These are phyloP conservation scores for Fomitopsis pinicola DNA, from an alignment of 1,284 basidiomycete species.

Conservation along the genomic window DNA sequence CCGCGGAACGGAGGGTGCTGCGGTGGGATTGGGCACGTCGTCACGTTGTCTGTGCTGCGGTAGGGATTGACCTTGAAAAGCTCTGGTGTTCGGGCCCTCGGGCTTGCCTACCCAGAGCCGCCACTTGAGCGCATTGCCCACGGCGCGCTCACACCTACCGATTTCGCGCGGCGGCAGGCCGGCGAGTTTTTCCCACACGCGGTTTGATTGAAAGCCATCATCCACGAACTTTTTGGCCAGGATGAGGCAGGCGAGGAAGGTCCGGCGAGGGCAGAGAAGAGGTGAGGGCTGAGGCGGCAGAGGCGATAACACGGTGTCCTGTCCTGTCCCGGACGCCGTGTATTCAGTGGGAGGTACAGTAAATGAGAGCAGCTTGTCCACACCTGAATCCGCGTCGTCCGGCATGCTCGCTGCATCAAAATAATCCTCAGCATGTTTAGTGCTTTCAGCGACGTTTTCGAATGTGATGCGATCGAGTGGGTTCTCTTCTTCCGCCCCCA, in stretches of 20 bases:
- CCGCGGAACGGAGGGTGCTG: background rate
- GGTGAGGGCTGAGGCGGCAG: constrained; percentile 65
- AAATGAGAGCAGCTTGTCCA: background rate
- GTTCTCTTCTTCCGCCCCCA: constrained; percentile 38
- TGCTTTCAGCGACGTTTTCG: background rate
- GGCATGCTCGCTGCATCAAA: background rate
- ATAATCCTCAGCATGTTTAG: background rate
- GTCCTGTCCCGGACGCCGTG: constrained; percentile 2
- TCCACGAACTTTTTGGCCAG: constrained; percentile 90
- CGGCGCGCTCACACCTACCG: constrained; percentile 73
- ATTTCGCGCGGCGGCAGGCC: constrained; percentile 76
- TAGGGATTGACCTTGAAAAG: constrained; percentile 10
- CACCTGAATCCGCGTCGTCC: background rate
- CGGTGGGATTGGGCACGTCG: constrained; percentile 11
- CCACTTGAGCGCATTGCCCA: constrained; percentile 78
- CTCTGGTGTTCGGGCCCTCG: constrained; percentile 7
- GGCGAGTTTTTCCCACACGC: constrained; percentile 86
- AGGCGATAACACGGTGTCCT: constrained; percentile 31
- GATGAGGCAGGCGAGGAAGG: constrained; percentile 86
- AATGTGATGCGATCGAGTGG: background rate
- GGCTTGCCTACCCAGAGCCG: constrained; percentile 83
- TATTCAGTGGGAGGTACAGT: background rate
- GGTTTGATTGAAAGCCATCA: constrained; percentile 89
- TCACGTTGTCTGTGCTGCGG: constrained; percentile 23
- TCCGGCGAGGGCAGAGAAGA: constrained; percentile 80